Percentiles rank a stretch among this genome's conserved stretches.
Conservation (phyloP, 208 protist species). For the Leishmania aethiopica region DNA sequence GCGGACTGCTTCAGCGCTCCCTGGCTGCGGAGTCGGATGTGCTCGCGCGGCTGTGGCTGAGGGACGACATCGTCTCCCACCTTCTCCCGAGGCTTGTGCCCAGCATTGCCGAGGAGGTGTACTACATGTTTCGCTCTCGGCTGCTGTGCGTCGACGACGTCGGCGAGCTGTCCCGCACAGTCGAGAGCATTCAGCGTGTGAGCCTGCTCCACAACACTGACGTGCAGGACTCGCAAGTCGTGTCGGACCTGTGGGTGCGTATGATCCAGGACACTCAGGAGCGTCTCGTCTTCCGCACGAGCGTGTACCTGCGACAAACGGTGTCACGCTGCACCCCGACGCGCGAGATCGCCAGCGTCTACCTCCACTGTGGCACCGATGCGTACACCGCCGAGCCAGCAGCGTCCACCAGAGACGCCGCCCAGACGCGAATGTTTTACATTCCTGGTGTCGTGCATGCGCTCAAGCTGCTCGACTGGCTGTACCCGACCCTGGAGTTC, state of each 20-base stretch:
- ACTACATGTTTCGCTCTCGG: constrained; percentile 80
- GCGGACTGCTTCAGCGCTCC: constrained; percentile 57
- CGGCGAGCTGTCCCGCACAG: constrained; percentile 64
- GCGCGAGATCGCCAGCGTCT: constrained; percentile 40
- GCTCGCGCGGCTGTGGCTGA: constrained; percentile 75
- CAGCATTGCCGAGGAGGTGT: constrained; percentile 71
- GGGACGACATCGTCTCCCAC: constrained; percentile 62
- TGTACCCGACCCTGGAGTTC: constrained; percentile 87
- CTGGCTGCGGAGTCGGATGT: constrained; percentile 57
- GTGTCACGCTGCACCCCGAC: constrained; percentile 50
- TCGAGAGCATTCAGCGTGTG: constrained; percentile 71
- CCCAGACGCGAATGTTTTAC: constrained; percentile 32
- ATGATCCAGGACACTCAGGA: constrained; percentile 91
- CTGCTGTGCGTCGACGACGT: constrained; percentile 81
- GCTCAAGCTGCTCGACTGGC: constrained; percentile 60
- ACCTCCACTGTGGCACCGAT: constrained; percentile 36
- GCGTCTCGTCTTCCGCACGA: constrained; percentile 81
- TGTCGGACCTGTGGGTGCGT: constrained; percentile 60
- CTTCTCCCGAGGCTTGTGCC: constrained; percentile 62
- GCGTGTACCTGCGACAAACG: constrained; percentile 70
- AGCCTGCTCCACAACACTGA: constrained; percentile 34
- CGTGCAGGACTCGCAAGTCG: constrained; percentile 40
- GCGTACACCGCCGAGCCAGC: constrained; percentile 4
- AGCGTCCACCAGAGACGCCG: neutral
- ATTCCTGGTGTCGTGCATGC: constrained; percentile 61